phyloP scores from a whole-genome alignment of 208 protist species.

The Crithidia fasciculata region DNA sequence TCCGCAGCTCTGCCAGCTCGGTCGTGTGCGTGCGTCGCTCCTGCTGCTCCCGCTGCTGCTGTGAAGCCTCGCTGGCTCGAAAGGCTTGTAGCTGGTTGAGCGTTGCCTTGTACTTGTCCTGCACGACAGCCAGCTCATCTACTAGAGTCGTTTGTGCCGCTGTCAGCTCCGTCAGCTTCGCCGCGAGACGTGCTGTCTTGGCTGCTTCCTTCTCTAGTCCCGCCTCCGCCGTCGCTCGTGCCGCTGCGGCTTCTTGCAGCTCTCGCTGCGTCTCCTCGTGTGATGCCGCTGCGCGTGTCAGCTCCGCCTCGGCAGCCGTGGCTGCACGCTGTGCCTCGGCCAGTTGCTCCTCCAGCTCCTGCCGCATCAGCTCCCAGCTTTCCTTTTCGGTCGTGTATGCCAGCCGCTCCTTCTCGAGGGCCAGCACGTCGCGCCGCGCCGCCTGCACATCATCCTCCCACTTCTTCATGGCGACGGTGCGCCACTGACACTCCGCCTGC shows the following conservation, averaged over 20 bases:
- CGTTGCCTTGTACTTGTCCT: slow-evolving; percentile 18
- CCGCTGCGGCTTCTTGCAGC: slow-evolving; percentile 12
- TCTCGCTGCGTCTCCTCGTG: slow-evolving; percentile 17
- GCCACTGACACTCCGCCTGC: slow-evolving; percentile 48
- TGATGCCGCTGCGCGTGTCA: slow-evolving; percentile 8
- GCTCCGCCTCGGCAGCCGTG: slow-evolving; percentile 7
- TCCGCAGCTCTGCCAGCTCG: slow-evolving; percentile 29
- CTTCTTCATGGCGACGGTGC: slow-evolving; percentile 33
- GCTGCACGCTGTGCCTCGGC: slow-evolving; percentile 6
- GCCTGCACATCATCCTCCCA: slow-evolving; percentile 28
- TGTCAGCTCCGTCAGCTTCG: slow-evolving; percentile 33
- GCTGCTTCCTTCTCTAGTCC: slow-evolving; percentile 32
- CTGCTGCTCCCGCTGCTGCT: slow-evolving; percentile 20
- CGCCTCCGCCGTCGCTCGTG: slow-evolving; percentile 27
- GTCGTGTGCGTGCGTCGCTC: not conserved
- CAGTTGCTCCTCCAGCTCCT: slow-evolving; percentile 36
- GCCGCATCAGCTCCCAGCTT: slow-evolving; percentile 15
- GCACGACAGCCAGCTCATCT: slow-evolving; percentile 16
- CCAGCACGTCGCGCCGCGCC: slow-evolving; percentile 35
- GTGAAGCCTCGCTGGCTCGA: slow-evolving; percentile 19
- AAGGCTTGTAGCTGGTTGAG: slow-evolving; percentile 18
- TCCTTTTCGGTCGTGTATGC: slow-evolving; percentile 27
- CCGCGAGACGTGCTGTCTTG: slow-evolving; percentile 28
- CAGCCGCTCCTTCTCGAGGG: slow-evolving; percentile 33
- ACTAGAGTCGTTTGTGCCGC: slow-evolving; percentile 11